Evolutionary conservation across 352 stramenopile species (phyloP), one percentile per base, ranked within the genome.

Genomic region (Pythium folliculosum): DNA sequence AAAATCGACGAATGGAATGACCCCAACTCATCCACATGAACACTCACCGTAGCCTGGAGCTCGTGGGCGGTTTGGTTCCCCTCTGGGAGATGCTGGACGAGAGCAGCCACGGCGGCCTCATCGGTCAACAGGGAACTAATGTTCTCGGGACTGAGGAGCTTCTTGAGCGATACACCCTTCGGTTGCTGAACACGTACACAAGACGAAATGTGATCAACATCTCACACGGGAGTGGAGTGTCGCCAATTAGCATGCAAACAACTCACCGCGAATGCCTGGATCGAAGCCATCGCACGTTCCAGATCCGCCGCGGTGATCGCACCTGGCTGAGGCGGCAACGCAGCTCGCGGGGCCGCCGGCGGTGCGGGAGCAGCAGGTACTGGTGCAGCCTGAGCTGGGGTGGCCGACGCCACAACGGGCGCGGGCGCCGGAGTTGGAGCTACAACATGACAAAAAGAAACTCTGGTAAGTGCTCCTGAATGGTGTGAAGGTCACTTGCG

Each of bases 231-330:
- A 32, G 27, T 5, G 27, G 5, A 32, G 27, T 32, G 27, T 32
- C 27, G 27, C 27, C 27, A 32, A 32, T 2, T 32, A 40, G 35
- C 35, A 40, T 40, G 35, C 35, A 40, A 40, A 40, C 35, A 16
- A 51, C 70, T 38, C 59, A 92, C 84, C 37, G 81, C 55, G 22
- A 91, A 70, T 27, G 80, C 76, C 50, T 95, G 82, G 44, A 94
- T 84, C 55, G 83, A 86, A 30, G 86, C 80, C 82, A 97, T 96
- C 5, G 90, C 91, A 21, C 88, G 86, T 71, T 95, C 86, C 0
- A 97, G 69, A 64, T 96, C 89, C 19, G 81, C 90, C 2, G 86
- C 84, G 9, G 88, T 95, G 69, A 97, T 81, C 5, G 51, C 35
- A 19, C 43, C 51, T 1, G 53, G 60, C 8, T 12, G 50, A 16